A percentile compares a stretch with the other conserved stretches of the same genome.
phyloP scores from a whole-genome alignment of 1,284 basidiomycete genomes.

The Ustanciosporium gigantosporum region DNA sequence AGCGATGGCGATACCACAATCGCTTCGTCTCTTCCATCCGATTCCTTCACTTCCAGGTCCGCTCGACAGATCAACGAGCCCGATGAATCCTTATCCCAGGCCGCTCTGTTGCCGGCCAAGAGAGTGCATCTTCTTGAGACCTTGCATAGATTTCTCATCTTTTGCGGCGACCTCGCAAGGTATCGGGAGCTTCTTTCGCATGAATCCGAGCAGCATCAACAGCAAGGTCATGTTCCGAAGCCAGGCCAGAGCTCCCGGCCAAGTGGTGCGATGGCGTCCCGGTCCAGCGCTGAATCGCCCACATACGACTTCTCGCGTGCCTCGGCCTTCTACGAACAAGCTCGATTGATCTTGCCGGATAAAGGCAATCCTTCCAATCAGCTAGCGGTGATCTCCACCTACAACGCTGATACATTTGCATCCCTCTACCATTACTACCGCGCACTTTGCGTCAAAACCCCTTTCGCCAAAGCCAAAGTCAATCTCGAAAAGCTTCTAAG shows the following conservation, averaged over 20 bases:
- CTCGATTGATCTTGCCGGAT: conserved; percentile 50
- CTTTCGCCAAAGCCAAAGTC: conserved; percentile 83
- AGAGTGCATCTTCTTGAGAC: conserved; percentile 62
- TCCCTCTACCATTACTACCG: conserved; percentile 87
- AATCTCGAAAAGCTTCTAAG: conserved; percentile 71
- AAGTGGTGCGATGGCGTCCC: not conserved
- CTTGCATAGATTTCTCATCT: conserved; percentile 84
- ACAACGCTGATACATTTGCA: conserved; percentile 77
- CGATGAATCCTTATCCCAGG: conserved; percentile 30
- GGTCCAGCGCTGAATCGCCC: not conserved
- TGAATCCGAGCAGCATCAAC: conserved; percentile 1
- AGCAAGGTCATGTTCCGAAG: not conserved
- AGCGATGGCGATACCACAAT: conserved; percentile 24
- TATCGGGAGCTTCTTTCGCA: conserved; percentile 80
- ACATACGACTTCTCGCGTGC: conserved; percentile 49
- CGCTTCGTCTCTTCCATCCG: conserved; percentile 18
- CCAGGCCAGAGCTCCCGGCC: not conserved
- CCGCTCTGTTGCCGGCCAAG: conserved; percentile 40
- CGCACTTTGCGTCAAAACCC: conserved; percentile 80
- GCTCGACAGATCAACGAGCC: conserved; percentile 28
- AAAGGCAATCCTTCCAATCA: conserved; percentile 82
- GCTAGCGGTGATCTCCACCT: conserved; percentile 86
- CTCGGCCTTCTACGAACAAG: conserved; percentile 49
- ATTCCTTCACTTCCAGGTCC: conserved; percentile 23
- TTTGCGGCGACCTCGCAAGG: conserved; percentile 87